Conservation (phyloP, 2,329 filamentous ascomycete species). For the Dryadomyces quercivorus region DNA sequence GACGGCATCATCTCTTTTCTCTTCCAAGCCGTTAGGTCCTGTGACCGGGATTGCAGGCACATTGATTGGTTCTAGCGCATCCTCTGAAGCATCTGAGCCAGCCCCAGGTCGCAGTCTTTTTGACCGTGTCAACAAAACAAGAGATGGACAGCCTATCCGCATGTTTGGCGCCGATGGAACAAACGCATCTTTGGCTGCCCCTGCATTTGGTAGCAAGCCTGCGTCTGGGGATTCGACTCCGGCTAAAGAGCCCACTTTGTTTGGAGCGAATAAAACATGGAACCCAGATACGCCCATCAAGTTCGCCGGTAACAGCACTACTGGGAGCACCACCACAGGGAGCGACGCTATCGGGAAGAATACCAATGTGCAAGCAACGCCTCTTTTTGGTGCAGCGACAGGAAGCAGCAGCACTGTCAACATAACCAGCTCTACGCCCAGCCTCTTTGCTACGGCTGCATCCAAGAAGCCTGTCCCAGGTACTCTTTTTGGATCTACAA, state of each 20-base stretch:
- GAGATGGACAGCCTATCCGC: conserved; percentile 36
- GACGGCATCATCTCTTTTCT: conserved; percentile 20
- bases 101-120: conserved; percentile 39
- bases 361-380: conserved; percentile 4
- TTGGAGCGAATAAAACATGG: conserved; percentile 33
- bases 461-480: neutral
- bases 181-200: neutral
- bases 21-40: conserved; percentile 16
- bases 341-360: conserved; percentile 1
- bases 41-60: conserved; percentile 9
- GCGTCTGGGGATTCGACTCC: conserved; percentile 29
- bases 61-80: conserved; percentile 20
- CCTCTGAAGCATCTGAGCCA: conserved; percentile 30
- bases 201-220: conserved; percentile 15
- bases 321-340: neutral
- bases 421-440: neutral
- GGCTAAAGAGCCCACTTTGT: conserved; percentile 22
- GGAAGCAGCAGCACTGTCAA: neutral
- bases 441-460: neutral
- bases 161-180: conserved; percentile 20
- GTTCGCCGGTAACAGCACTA: conserved; percentile 23
- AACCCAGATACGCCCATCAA: conserved; percentile 40
- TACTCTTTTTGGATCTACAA: conserved; percentile 1
- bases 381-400: conserved; percentile 9
- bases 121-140: conserved; percentile 39